Conservation (phyloP, 345 rosid species). For the Syzygium grande region DNA sequence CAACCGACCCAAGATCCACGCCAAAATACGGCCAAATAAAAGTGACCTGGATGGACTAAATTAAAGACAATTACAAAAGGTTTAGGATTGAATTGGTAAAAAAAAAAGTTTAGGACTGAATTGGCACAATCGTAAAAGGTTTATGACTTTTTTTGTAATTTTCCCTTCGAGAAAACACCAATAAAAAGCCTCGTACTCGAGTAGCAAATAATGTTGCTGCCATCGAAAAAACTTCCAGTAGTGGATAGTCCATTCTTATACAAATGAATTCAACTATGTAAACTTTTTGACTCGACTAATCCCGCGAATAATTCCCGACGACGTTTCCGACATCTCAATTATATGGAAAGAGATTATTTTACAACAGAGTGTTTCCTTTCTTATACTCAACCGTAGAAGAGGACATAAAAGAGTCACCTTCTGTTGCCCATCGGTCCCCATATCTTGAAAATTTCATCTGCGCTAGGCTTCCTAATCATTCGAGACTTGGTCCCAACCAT, state of each 20-base stretch:
- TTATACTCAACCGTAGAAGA: neutral
- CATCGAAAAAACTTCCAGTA: neutral
- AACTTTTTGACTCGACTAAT: neutral
- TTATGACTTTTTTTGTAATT: too few relatives aligned
- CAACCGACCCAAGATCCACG: too few relatives aligned
- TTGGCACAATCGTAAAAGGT: too few relatives aligned
- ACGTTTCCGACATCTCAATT: neutral
- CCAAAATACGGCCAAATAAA: too few relatives aligned
- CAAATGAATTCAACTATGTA: neutral
- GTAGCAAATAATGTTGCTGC: neutral
- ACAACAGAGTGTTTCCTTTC: neutral
- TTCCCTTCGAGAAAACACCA: neutral
- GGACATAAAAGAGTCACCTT: neutral
- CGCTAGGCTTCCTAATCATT: neutral
- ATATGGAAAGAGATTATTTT: neutral
- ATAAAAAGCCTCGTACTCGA: neutral
- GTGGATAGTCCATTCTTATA: neutral
- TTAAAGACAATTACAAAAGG: too few relatives aligned
- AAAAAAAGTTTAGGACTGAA: too few relatives aligned
- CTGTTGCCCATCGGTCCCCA: neutral
- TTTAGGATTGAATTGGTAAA: too few relatives aligned
- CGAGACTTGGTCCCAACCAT: neutral
- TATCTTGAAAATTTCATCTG: neutral
- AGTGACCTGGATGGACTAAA: too few relatives aligned
- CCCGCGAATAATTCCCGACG: neutral